These are phyloP conservation scores for Neostapfia colusana DNA, from an alignment of 176 grass and related monocot genomes.

Conservation along the genomic window DNA sequence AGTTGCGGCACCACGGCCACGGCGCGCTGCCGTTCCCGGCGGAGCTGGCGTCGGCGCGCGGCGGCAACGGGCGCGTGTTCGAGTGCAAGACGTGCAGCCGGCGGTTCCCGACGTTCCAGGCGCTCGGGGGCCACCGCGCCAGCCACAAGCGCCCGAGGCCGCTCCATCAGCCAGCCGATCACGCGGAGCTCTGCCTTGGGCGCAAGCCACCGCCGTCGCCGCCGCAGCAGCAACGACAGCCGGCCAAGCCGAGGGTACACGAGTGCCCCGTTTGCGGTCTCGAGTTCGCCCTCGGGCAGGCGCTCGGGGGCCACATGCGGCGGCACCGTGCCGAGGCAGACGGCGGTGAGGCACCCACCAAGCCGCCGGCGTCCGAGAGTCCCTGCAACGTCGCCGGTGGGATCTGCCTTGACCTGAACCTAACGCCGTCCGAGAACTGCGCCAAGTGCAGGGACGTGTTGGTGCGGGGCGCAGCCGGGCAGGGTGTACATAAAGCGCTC, in stretches of 20 bases:
- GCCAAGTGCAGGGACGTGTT: slow-evolving; percentile 50
- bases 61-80: slow-evolving; percentile 61
- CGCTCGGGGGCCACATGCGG: slow-evolving; percentile 88
- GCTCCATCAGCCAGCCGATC: background rate
- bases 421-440: slow-evolving; percentile 78
- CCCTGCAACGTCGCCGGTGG: slow-evolving; percentile 30
- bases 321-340: slow-evolving; percentile 58
- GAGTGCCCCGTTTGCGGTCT: slow-evolving; percentile 81
- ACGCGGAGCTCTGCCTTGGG: slow-evolving; percentile 37
- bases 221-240: background rate
- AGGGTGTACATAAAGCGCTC: slow-evolving; percentile 56
- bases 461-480: slow-evolving; percentile 29
- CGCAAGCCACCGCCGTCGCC: background rate
- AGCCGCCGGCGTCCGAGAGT: slow-evolving; percentile 1
- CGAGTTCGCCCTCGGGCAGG: slow-evolving; percentile 82
- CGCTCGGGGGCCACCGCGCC: slow-evolving; percentile 82
- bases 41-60: background rate
- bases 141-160: slow-evolving; percentile 69
- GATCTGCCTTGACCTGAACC: slow-evolving; percentile 70
- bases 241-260: slow-evolving; percentile 58
- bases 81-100: slow-evolving; percentile 96
- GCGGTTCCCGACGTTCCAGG: slow-evolving; percentile 87
- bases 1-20: background rate
- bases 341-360: background rate
- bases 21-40: background rate